These are phyloP conservation scores for Stellera chamaejasme DNA, from an alignment of 345 rosid genomes.

Conservation along the genomic window DNA sequence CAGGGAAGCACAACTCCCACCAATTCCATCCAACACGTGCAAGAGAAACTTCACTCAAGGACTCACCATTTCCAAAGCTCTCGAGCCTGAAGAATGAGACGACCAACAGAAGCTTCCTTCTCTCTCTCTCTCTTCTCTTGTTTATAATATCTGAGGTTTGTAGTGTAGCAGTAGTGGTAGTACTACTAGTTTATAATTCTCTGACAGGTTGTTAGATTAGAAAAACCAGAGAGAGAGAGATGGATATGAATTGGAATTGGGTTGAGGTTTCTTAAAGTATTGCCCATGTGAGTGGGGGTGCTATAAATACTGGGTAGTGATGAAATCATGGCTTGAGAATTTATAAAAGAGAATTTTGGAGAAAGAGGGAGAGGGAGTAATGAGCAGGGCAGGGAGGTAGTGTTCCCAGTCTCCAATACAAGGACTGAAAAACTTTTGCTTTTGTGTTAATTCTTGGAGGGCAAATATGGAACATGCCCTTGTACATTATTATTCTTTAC, in stretches of 20 bases:
- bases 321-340: slow-evolving; percentile 41
- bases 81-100: slow-evolving; percentile 14
- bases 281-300: slow-evolving; percentile 57
- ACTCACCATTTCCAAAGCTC: slow-evolving; percentile 38
- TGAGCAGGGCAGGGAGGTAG: slow-evolving; percentile 11
- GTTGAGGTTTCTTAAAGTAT: slow-evolving; percentile 45
- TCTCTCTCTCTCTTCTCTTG: slow-evolving; percentile 10
- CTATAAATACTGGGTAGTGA: slow-evolving; percentile 54
- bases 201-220: slow-evolving; percentile 26
- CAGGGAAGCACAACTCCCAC: slow-evolving; percentile 30
- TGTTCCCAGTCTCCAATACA: slow-evolving; percentile 55
- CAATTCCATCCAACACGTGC: slow-evolving; percentile 31
- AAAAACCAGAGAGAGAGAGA: slow-evolving; percentile 16
- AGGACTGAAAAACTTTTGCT: slow-evolving; percentile 54
- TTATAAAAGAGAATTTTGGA: neutral
- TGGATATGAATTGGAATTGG: slow-evolving; percentile 20
- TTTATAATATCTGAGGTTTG: neutral
- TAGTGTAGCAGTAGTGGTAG: slow-evolving; percentile 2
- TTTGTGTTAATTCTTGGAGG: slow-evolving; percentile 28
- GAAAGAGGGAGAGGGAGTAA: slow-evolving; percentile 18
- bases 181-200: slow-evolving; percentile 23
- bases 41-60: slow-evolving; percentile 23
- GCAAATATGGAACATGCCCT: slow-evolving; percentile 22
- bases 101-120: slow-evolving; percentile 6
- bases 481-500: slow-evolving; percentile 33